Evolutionary conservation across 2,329 filamentous ascomycete species (phyloP), one percentile per base, ranked within the genome.

Genomic region (Fusarium aywerte): DNA sequence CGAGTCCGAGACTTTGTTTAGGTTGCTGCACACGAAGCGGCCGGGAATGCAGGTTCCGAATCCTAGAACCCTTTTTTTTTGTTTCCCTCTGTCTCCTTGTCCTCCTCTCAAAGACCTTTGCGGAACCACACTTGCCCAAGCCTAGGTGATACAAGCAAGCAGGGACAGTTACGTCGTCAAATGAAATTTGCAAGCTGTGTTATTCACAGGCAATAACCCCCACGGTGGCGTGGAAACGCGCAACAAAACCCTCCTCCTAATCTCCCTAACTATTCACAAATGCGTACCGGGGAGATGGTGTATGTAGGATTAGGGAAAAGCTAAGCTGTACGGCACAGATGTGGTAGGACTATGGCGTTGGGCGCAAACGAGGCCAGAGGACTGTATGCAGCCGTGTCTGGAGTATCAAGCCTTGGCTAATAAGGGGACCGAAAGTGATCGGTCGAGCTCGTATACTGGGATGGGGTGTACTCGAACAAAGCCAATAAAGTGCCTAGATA

Each of bases 111-210:
- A 68, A 68, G 61, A 68, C 62, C 63, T 63, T 71, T 76, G 76
- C 71, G 74, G 67, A 71, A 76, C 76, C 74, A 77, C 76, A 77
- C 76, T 67, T 72, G 62, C 59, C 58, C 61, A 70, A 74, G 69
- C 73, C 73, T 71, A 60, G 18, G 76, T 77, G 51, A 67, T 69
- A 78, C 76, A 74, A 68, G 48, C 61, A 74, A 67, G 66, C 67
- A 69, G 61, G 71, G 68, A 71, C 64, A 73, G 43, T 52, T 61
- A 56, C 29, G 53, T 54, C 50, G 69, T 64, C 69, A 56, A 70
- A 70, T 71, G 57, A 58, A 52, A 65, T 48, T 39, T 45, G 49
- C 51, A 47, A 65, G 57, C 44, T 42, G 59, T 53, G 53, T 35
- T 70, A 55, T 57, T 67, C 62, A 59, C 57, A 59, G 51, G 61